Conservation (phyloP, 441 rosid species). For the Brassica hybrid region DNA sequence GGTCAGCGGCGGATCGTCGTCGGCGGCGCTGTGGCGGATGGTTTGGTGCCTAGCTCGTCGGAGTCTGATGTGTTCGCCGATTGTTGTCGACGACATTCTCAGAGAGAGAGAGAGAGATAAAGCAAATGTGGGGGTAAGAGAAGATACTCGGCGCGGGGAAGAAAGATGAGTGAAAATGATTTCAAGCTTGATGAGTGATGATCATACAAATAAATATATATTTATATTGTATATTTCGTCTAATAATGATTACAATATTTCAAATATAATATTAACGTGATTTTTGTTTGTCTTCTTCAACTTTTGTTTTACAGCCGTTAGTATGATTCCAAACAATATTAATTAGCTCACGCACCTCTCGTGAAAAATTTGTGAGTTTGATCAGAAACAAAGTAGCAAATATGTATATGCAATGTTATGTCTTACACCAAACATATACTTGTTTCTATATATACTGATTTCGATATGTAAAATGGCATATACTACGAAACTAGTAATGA, state of each 20-base stretch:
- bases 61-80: constrained; percentile 56
- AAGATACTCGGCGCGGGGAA: constrained; percentile 29
- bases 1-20: constrained; percentile 42
- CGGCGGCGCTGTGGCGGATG: constrained; percentile 25
- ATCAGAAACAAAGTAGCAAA: neutral
- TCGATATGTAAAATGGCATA: neutral
- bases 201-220: neutral
- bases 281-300: neutral
- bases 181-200: constrained; percentile 29
- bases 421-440: neutral
- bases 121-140: constrained; percentile 20
- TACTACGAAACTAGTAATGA: neutral
- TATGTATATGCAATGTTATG: neutral
- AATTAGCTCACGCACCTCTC: constrained; percentile 28
- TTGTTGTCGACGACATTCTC: constrained; percentile 49
- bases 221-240: neutral
- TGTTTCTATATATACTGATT: no score
- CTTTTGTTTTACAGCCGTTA: neutral
- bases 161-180: constrained; percentile 15
- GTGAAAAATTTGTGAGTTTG: neutral
- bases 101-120: neutral
- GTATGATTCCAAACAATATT: constrained; percentile 21
- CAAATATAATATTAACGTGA: neutral
- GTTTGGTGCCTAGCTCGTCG: constrained; percentile 60
- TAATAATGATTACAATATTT: constrained; percentile 2